Conservation (phyloP, 345 rosid species). For the Alliaria petiolata region DNA sequence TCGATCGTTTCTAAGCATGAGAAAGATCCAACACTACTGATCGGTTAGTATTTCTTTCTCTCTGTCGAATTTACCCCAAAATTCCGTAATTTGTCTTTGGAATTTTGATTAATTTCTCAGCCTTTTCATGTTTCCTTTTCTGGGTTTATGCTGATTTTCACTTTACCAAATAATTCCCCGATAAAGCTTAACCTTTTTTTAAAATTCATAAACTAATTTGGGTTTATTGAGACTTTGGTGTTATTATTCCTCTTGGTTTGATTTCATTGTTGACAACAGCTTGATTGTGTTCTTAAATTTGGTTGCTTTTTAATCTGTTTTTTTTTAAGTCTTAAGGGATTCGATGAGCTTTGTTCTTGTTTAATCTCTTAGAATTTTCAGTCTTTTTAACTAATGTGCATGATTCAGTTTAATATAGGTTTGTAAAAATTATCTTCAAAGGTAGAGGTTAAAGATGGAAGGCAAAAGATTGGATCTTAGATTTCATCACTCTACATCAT, state of each 20-base stretch:
- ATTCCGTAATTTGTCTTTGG: not conserved
- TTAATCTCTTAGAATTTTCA: not conserved
- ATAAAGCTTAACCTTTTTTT: conserved; percentile 17
- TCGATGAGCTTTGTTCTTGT: not conserved
- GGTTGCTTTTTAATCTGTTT: not conserved
- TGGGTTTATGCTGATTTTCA: conserved; percentile 15
- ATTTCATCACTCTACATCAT: conserved; percentile 47
- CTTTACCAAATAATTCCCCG: not conserved
- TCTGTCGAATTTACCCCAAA: not conserved
- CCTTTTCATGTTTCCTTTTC: not conserved
- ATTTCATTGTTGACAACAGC: not conserved
- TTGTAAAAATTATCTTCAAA: not conserved
- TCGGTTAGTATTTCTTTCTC: conserved; percentile 15
- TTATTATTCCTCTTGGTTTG: too few relatives aligned
- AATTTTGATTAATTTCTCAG: not conserved
- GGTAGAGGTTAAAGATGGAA: conserved; percentile 39
- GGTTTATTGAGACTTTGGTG: not conserved
- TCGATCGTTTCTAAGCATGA: not conserved
- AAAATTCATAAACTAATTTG: not conserved
- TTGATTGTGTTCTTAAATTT: not conserved
- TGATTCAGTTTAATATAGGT: not conserved
- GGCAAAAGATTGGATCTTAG: conserved; percentile 40
- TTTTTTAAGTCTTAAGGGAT: too few relatives aligned
- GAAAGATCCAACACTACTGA: conserved; percentile 19
- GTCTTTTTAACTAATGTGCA: not conserved